Conservation (phyloP, 2,329 filamentous ascomycete genomes). For the Coniochaeta pulveracea region DNA sequence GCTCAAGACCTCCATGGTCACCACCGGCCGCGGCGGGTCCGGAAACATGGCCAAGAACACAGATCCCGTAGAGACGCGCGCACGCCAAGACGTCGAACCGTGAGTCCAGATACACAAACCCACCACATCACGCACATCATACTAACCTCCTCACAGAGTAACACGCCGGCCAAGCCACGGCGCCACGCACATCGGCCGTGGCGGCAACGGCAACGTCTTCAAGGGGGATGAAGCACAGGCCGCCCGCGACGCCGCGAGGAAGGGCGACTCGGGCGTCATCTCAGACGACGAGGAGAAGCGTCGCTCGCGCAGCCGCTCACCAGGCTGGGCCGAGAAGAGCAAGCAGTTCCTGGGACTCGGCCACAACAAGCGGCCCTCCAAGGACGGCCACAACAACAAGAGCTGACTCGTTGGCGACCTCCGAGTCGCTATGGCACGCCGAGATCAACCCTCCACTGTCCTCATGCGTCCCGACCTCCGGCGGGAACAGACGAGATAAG, state of each 20-base stretch:
- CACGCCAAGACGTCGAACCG: slow-evolving; percentile 73
- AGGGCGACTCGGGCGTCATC: slow-evolving; percentile 8
- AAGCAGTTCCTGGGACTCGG: slow-evolving; percentile 14
- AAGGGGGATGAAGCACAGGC: slow-evolving; percentile 30
- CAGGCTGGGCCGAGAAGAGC: slow-evolving; percentile 14
- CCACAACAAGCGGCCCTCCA: slow-evolving; percentile 15
- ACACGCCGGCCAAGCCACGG: slow-evolving; percentile 45
- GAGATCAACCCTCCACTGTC: too few species aligned
- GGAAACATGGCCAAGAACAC: slow-evolving; percentile 76
- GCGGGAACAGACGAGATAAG: too few species aligned
- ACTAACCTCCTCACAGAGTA: slow-evolving; percentile 24
- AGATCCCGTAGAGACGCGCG: slow-evolving; percentile 62
- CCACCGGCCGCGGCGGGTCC: slow-evolving; percentile 77
- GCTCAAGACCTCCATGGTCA: slow-evolving; percentile 74
- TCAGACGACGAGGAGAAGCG: slow-evolving; percentile 10
- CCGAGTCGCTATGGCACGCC: too few species aligned
- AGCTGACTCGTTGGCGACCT: too few species aligned
- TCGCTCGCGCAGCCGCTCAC: slow-evolving; percentile 14
- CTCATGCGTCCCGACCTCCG: too few species aligned
- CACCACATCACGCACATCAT: slow-evolving; percentile 7
- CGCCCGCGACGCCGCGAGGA: slow-evolving; percentile 16
- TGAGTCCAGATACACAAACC: slow-evolving; percentile 23
- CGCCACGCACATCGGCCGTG: slow-evolving; percentile 58
- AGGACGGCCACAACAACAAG: too few species aligned
- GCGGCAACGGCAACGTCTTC: slow-evolving; percentile 64